Base-by-base conservation (phyloP, 495 filamentous ascomycete genomes). In the Aspergillus sclerotiicarbonarius region DNA sequence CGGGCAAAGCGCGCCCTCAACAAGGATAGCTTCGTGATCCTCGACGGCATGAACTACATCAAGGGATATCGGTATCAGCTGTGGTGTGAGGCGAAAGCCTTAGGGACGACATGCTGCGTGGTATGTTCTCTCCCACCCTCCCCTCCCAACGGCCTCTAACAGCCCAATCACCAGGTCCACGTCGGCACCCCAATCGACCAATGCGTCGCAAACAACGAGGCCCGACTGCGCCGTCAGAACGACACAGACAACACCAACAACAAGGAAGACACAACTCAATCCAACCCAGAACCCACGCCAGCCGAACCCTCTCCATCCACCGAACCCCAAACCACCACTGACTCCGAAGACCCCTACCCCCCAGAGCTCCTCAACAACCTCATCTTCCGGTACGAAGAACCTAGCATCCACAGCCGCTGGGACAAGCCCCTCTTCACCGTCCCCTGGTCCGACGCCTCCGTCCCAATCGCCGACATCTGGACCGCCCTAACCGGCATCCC, bases 61-160 rank as follows among this genome's bases (percentile, higher is more conserved):
- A 98, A 98, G 72, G 94, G 94, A 20, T 97, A 89, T 80, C 81
- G 94, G 43, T 98, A 98, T 71, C 94, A 98, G 76, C 80, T 98
- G 2, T 92, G 86, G 77, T 97, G 94, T 70, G 94, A 97, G 73
- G 86, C 92, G 4, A 98, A 97, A 70, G 91, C 93, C 21, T 73
- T 90, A 30, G 75, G 86, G 57, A 96, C 92, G 8, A 84, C 89
- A 7, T 90, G 82, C 69, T 95, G 90, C 63, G 88, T 96, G 58
- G 81, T 96, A 73, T 68, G 82, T 66, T 66, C 25, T 39, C 39
- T 15, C 16, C 30, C 9, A 12, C 20, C 45, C 8, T 48, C 19
- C 51, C 29, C 31, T 30, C 33, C 31, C 39, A 32, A 41, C 10
- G 25, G 19, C 25, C 2, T n/a, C 16, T 6, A 52, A n/a, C 49